These are phyloP conservation scores for Echeveria elegans DNA, from an alignment of 164 flowering plant genomes.

Conservation along the genomic window DNA sequence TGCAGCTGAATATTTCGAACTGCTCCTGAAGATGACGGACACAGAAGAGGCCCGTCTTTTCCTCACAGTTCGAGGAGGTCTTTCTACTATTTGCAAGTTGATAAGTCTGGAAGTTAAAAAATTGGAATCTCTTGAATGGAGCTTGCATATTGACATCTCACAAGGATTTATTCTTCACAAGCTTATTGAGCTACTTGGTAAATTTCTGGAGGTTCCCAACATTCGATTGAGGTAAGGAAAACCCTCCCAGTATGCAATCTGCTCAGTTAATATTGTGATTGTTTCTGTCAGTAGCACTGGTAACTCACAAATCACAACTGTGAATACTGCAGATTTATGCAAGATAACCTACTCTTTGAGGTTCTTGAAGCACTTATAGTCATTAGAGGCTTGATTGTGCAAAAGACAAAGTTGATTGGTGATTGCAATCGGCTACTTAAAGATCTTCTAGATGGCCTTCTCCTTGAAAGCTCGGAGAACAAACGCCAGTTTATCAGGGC, in stretches of 20 bases:
- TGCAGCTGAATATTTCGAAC: slow-evolving; percentile 94
- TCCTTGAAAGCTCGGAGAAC: slow-evolving; percentile 93
- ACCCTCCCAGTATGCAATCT: background rate
- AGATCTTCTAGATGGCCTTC: slow-evolving; percentile 87
- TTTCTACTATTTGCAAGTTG: slow-evolving; percentile 62
- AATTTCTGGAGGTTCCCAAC: slow-evolving; percentile 84
- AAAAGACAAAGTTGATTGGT: slow-evolving; percentile 91
- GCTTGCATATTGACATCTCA: slow-evolving; percentile 91
- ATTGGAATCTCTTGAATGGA: slow-evolving; percentile 82
- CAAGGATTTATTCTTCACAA: slow-evolving; percentile 98
- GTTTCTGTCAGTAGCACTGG: too few relatives aligned
- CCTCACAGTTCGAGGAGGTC: slow-evolving; percentile 76
- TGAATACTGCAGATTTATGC: slow-evolving; percentile 62
- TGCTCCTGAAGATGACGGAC: slow-evolving; percentile 89
- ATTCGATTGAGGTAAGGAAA: slow-evolving; percentile 69
- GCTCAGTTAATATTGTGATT: background rate
- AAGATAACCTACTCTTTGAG: slow-evolving; percentile 70
- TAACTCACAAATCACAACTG: slow-evolving; percentile 8
- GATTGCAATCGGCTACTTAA: slow-evolving; percentile 89
- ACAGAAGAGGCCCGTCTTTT: slow-evolving; percentile 90
- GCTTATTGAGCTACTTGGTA: slow-evolving; percentile 90
- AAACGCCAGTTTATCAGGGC: slow-evolving; percentile 88
- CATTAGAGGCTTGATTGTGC: slow-evolving; percentile 87
- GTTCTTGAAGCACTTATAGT: slow-evolving; percentile 92
- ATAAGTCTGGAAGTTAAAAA: slow-evolving; percentile 79